Base-by-base conservation (phyloP, 1,284 basidiomycete species). In the Xerocomus cyaneibrunnescens region DNA sequence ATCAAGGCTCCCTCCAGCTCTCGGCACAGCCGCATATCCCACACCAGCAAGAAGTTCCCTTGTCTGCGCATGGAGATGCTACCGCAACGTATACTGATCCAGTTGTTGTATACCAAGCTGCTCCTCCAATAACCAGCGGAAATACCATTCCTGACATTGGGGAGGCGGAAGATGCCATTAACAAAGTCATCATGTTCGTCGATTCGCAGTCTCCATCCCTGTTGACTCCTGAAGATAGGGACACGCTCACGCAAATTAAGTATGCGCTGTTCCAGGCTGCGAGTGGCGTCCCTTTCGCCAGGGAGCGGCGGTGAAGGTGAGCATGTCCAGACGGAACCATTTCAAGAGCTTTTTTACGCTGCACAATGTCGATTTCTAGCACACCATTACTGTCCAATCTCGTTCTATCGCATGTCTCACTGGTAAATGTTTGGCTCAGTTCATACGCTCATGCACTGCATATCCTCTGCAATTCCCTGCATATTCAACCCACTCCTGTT, bases 111-210 rank as follows among this genome's bases (percentile, higher is more conserved):
- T 72, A 70, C 56, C 72, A 65, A 48, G 48, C 60, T 19, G 53
- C 59, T 0, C 69, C 66, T 28, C 65, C 67, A 19, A 71, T 70
- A 40, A 69, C 66, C 48, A 62, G 66, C 34, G 66, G 68, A 56
- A 52, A 49, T 55, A 50, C 64, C 45, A 57, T 63, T 54, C 55
- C 65, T 17, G 63, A 69, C 49, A 58, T 78, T 17, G 59, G 68
- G 1, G 79, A 84, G 48, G 82, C 78, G 5, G 77, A 83, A 53
- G 72, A 73, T 6, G 75, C 78, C 21, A 64, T 83, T 54, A 74
- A 76, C 57, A 75, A 71, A 52, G 66, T 85, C 51, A 74, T 81
- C 48, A 46, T 66, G 23, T 85, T 75, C 53, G 61, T 84, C 53
- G 76, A 82, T 60, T 71, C 71, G n/a, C 68, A 67, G 32, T 68